phyloP scores from a whole-genome alignment of 148 eudicot genomes.

The Polygonum aviculare region DNA sequence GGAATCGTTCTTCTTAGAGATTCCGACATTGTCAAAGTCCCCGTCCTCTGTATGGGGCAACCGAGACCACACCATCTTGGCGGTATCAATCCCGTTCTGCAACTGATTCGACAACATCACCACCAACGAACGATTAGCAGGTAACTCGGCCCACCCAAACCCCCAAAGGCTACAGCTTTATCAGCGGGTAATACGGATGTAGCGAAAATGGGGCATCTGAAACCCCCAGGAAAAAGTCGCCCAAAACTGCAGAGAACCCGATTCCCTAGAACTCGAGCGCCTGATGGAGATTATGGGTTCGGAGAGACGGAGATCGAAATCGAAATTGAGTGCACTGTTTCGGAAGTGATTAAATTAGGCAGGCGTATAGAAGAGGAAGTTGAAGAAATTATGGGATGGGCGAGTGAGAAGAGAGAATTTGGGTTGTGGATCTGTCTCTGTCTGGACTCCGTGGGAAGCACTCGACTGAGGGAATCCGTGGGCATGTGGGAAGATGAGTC shows the following conservation, averaged over 20 bases:
- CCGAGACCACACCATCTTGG: slow-evolving; percentile 67
- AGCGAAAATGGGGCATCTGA: background rate
- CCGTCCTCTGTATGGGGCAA: slow-evolving; percentile 49
- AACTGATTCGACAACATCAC: slow-evolving; percentile 65
- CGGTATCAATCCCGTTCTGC: slow-evolving; percentile 76
- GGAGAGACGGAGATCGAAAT: background rate
- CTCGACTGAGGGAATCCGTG: background rate
- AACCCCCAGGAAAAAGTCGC: background rate
- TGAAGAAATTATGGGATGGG: background rate
- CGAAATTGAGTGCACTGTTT: background rate
- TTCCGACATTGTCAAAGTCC: slow-evolving; percentile 34
- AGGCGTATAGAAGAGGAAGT: background rate
- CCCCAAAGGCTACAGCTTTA: background rate
- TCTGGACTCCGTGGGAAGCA: background rate
- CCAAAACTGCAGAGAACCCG: background rate
- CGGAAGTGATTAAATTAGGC: background rate
- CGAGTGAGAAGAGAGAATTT: background rate
- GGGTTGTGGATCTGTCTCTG: background rate
- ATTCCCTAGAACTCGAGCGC: background rate
- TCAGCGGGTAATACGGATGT: background rate
- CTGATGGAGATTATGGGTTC: background rate
- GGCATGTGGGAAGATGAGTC: background rate
- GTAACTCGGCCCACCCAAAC: background rate
- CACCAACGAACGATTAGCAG: background rate
- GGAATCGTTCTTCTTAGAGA: slow-evolving; percentile 36